Conservation (phyloP, 169 alveolate genomes). For the Plasmodium vivax region DNA sequence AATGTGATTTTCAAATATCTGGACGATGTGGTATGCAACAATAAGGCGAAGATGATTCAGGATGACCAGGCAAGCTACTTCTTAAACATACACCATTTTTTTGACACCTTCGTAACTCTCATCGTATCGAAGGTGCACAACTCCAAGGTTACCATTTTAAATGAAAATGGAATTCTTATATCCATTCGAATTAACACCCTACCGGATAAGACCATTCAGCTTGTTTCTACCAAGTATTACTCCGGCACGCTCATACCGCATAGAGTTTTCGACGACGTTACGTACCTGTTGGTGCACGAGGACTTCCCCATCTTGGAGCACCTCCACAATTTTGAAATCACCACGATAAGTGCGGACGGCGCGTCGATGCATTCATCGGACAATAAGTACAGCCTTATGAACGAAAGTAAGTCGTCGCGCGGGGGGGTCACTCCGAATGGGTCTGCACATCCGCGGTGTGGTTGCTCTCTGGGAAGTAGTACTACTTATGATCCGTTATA, state of each 20-base stretch:
- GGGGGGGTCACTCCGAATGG: not conserved
- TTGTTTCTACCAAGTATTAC: slow-evolving; percentile 65
- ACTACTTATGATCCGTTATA: not conserved
- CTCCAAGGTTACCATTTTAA: slow-evolving; percentile 40
- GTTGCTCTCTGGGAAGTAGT: not conserved
- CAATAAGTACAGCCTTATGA: not conserved
- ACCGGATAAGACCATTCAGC: slow-evolving; percentile 37
- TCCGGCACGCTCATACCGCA: slow-evolving; percentile 51
- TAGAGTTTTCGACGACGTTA: slow-evolving; percentile 34
- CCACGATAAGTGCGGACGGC: not conserved
- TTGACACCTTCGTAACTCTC: slow-evolving; percentile 51
- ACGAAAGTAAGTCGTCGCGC: slow-evolving; percentile 24
- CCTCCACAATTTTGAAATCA: slow-evolving; percentile 24
- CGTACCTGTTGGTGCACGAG: slow-evolving; percentile 24
- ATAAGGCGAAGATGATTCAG: slow-evolving; percentile 9
- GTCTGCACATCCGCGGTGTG: not conserved
- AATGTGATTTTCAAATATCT: slow-evolving; percentile 23
- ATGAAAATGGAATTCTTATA: slow-evolving; percentile 68
- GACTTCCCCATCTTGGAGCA: slow-evolving; percentile 25
- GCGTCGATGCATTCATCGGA: not conserved
- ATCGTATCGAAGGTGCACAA: slow-evolving; percentile 59
- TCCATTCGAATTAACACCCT: slow-evolving; percentile 37
- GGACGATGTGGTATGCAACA: slow-evolving; percentile 54
- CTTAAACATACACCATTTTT: slow-evolving; percentile 44
- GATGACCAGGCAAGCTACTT: slow-evolving; percentile 50